Evolutionary conservation across 192 early-diverging fungal genomes (phyloP), one percentile per base, ranked within the genome.

Genomic region (Entomortierella lignicola): DNA sequence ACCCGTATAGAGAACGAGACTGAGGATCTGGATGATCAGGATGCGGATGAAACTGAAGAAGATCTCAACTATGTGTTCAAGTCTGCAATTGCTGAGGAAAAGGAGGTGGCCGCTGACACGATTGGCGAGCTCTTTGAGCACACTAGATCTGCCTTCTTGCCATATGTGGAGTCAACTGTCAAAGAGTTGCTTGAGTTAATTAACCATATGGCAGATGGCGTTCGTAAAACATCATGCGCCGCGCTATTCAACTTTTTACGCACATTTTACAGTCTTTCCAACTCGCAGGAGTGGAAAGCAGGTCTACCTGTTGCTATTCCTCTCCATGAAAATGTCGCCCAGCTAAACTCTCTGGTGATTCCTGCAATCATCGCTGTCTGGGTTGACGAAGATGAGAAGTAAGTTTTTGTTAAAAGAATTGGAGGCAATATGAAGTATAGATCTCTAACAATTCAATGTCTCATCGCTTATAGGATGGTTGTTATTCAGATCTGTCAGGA

Each of bases 31-130:
- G 67, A 68, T 18, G 88, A 90, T 57, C 37, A 55, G 3, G 85
- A 87, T 25, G 85, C 84, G 12, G 85, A 73, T 15, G 86, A 86
- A 8, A 63, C 54, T 20, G 89, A 84, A 32, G 88, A 90, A 32
- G 87, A 89, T 4, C 86, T 89, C 30, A 89, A 87, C 23, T 86
- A 90, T 21, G 69, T 75, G 26, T 84, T 93, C 55, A 91, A 87
- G 66, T 92, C 92, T 30, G 95, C 91, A 23, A 86, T 97, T 77
- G 93, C 95, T 5, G 94, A 96, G 47, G 96, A 97, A 72, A 97
- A 97, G 84, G 96, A 97, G 77, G 89, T 94, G 54, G 95, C 96
- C 29, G 93, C 91, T 32, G 95, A 96, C 65, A 92, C 92, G 11
- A 85, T 95, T 56, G 95, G 93, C 51, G 94, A 97, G 81, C 73